phyloP scores from a whole-genome alignment of 148 eudicot genomes.

The Nyssa sinensis region DNA sequence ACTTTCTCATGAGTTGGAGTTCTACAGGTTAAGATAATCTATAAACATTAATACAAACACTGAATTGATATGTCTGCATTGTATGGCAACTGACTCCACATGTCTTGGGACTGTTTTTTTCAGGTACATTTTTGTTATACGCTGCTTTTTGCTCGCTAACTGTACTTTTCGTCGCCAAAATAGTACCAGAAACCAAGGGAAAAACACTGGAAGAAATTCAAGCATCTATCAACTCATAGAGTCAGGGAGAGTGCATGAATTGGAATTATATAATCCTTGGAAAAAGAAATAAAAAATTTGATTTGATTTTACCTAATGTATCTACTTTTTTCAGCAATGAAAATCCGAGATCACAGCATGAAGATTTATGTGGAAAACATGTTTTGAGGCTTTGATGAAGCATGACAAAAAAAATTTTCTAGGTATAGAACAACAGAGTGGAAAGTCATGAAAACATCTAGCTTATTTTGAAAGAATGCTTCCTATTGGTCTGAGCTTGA shows the following conservation, averaged over 20 bases:
- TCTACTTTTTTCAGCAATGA: background rate
- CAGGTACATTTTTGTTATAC: conserved; percentile 69
- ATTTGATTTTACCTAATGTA: background rate
- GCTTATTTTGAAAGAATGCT: too few relatives aligned
- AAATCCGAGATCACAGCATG: background rate
- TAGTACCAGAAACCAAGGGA: conserved; percentile 81
- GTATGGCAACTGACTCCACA: background rate
- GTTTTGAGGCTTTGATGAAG: background rate
- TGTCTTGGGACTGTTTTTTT: background rate
- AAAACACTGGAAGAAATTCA: conserved; percentile 74
- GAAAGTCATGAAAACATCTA: too few relatives aligned
- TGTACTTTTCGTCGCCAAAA: conserved; percentile 54
- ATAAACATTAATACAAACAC: background rate
- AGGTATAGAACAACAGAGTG: too few relatives aligned
- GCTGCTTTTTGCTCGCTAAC: conserved; percentile 47
- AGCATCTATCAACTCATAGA: conserved; percentile 36
- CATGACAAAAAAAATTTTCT: too few relatives aligned
- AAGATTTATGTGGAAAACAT: background rate
- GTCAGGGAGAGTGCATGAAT: background rate
- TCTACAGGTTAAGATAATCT: conserved; percentile 38
- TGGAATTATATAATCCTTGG: background rate
- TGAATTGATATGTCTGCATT: background rate
- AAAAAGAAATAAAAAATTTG: background rate
- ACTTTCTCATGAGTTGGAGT: conserved; percentile 86
- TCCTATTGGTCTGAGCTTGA: too few relatives aligned